Base-by-base conservation (phyloP, 208 protist species). In the Acanthamoeba culbertsoni region DNA sequence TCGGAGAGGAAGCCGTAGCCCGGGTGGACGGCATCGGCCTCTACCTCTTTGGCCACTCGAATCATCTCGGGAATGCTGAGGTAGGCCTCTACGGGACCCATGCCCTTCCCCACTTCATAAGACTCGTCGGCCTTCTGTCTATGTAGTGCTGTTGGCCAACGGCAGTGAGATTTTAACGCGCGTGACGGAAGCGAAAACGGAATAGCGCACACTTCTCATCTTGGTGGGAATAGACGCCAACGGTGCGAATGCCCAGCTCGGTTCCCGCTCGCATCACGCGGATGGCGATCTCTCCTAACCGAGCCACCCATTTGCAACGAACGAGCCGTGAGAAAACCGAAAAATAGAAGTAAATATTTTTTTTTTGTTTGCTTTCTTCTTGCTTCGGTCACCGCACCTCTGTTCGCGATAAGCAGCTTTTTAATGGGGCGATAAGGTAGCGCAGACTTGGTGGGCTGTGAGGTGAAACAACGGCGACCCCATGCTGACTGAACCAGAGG, bases 211-310 rank as follows among this genome's bases (percentile, higher is more conserved):
- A 82, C 28, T 82, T 82, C 26, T 82, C 71, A 65, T 94, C 86
- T 68, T 96, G 93, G 33, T 93, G 92, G 16, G 93, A 51, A 73
- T 97, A 95, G 68, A 96, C 93, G 45, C 68, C 40, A 26, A 93
- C 86, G 2, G 97, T 98, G n/a, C 94, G 86, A 37, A 98, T 95
- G n/a, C 96, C 96, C 33, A 98, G 93, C 94, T 98, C 97, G 35
- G 86, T 88, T 26, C 97, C 97, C 0, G 97, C 97, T 23, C 96
- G 95, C 33, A 97, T 97, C 45, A 98, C 95, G n/a, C 97, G 95
- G 63, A 97, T 96, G 42, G 97, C 97, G 93, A 98, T 98, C 93
- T 98, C 97, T 23, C 97, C 97, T 82, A 43, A 8, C 5, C 1
- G 35, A 20, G 6, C 23, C n/a, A 10, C 59, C 14, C 33, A 16